These are phyloP conservation scores for Melastoma candidum DNA, from an alignment of 441 rosid genomes.

Conservation along the genomic window DNA sequence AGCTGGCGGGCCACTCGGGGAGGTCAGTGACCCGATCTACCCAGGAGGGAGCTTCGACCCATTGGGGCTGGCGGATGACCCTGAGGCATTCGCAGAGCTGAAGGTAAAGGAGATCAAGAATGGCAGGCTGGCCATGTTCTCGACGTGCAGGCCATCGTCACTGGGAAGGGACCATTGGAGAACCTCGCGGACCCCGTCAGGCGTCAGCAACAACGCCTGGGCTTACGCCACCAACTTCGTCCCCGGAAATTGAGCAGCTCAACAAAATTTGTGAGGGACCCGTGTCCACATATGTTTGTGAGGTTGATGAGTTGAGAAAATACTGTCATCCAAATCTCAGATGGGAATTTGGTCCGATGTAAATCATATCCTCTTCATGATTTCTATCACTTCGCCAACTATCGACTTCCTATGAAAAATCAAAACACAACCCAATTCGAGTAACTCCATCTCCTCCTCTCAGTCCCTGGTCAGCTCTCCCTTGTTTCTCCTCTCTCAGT, in stretches of 20 bases:
- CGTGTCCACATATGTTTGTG: neutral
- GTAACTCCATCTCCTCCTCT: neutral
- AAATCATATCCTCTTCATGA: no score
- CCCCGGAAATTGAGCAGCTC: slow-evolving; percentile 2
- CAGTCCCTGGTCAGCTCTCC: slow-evolving; percentile 2
- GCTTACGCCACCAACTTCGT: slow-evolving; percentile 7
- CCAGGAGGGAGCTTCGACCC: neutral
- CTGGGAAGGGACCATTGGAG: slow-evolving; percentile 8
- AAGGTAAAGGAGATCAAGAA: no score
- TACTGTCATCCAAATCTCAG: no score
- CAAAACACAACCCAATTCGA: slow-evolving; percentile 10
- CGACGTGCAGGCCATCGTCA: slow-evolving; percentile 9
- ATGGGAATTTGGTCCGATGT: no score
- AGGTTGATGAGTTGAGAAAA: neutral
- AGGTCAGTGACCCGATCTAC: slow-evolving; percentile 2
- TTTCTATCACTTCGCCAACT: no score
- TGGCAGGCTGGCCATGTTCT: slow-evolving; percentile 10
- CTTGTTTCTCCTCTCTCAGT: neutral
- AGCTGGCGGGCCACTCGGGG: slow-evolving; percentile 4
- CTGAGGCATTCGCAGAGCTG: no score
- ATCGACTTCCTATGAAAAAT: slow-evolving; percentile 1
- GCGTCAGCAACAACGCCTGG: neutral
- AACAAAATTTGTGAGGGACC: neutral
- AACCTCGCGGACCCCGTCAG: slow-evolving; percentile 1
- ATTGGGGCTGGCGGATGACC: no score